A percentile compares a stretch with the other conserved stretches of the same genome.
Evolutionary conservation across 441 rosid species (phyloP).

Genomic region (Pelargonium myrrhifolium): DNA sequence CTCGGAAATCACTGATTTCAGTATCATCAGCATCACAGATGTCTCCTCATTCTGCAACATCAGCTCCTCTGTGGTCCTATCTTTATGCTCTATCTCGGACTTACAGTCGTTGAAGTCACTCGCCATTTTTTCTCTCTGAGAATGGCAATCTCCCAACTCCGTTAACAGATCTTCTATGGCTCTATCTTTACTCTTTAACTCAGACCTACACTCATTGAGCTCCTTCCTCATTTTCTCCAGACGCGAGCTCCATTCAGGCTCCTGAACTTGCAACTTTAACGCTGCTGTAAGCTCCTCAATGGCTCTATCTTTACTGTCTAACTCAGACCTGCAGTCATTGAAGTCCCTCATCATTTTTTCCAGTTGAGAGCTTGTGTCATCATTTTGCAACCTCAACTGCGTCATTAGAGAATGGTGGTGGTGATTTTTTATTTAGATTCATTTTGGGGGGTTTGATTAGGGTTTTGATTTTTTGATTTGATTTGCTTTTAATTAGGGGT

Average conservation of each 20-base stretch:
- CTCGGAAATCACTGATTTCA: slow-evolving; percentile 56
- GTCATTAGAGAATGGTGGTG: slow-evolving; percentile 32
- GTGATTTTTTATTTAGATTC: no score
- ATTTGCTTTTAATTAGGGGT: no score
- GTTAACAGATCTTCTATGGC: slow-evolving; percentile 33
- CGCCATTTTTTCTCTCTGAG: slow-evolving; percentile 40
- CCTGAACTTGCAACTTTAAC: slow-evolving; percentile 41
- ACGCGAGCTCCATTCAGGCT: slow-evolving; percentile 62
- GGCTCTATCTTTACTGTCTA: slow-evolving; percentile 39
- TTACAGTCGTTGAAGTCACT: slow-evolving; percentile 33
- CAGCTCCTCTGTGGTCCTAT: slow-evolving; percentile 32
- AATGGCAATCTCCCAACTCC: slow-evolving; percentile 45
- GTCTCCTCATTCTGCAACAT: slow-evolving; percentile 63
- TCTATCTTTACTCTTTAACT: slow-evolving; percentile 41
- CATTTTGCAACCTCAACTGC: slow-evolving; percentile 34
- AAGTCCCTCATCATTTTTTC: slow-evolving; percentile 45
- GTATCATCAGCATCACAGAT: slow-evolving; percentile 48
- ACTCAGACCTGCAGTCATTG: slow-evolving; percentile 31
- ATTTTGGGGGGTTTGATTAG: no score
- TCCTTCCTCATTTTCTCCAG: slow-evolving; percentile 43
- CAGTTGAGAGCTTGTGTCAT: slow-evolving; percentile 43
- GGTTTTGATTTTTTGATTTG: no score
- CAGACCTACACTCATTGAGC: slow-evolving; percentile 34
- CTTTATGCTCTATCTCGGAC: slow-evolving; percentile 43
- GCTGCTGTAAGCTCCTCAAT: slow-evolving; percentile 40